These are phyloP conservation scores for Lasiodiplodia sp. DNA, from an alignment of 2,329 filamentous ascomycete species.

Conservation along the genomic window DNA sequence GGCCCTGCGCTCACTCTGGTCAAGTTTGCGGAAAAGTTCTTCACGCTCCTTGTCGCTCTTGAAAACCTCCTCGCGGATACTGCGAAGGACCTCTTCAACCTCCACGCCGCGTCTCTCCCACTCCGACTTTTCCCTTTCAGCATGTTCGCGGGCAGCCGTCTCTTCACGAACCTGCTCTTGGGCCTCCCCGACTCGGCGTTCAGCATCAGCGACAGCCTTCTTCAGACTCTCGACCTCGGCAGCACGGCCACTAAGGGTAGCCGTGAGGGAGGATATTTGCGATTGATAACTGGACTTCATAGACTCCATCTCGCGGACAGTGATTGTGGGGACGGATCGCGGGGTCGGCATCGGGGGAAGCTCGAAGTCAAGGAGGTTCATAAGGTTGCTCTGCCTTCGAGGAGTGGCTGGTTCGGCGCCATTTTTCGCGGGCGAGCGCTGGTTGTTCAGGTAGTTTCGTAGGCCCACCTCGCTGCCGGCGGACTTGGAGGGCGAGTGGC, in stretches of 20 bases:
- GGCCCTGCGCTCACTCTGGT: constrained; percentile 75
- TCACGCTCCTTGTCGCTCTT: constrained; percentile 82
- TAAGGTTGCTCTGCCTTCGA: constrained; percentile 57
- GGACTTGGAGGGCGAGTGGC: constrained; percentile 60
- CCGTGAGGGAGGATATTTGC: constrained; percentile 92
- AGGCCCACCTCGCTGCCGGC: constrained; percentile 57
- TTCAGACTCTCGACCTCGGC: constrained; percentile 90
- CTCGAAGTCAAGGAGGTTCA: constrained; percentile 86
- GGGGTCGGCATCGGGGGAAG: constrained; percentile 94
- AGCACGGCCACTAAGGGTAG: constrained; percentile 89
- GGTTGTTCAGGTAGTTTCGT: constrained; percentile 50
- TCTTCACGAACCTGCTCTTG: constrained; percentile 85
- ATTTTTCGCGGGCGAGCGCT: constrained; percentile 52
- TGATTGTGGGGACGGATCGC: constrained; percentile 87
- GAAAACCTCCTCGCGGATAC: constrained; percentile 82
- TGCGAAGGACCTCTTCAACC: constrained; percentile 81
- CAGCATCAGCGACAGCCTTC: constrained; percentile 85
- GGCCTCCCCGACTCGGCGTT: constrained; percentile 87
- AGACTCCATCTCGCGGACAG: constrained; percentile 88
- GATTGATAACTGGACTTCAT: constrained; percentile 90
- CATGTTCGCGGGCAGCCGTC: constrained; percentile 71
- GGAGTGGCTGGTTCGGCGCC: constrained; percentile 57
- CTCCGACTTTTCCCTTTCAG: constrained; percentile 76
- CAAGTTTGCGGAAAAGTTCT: constrained; percentile 75
- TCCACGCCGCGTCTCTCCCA: constrained; percentile 88